Percentiles rank a stretch among this genome's conserved stretches.
phyloP scores from a whole-genome alignment of 441 rosid genomes.

The Populus trichocarpa region DNA sequence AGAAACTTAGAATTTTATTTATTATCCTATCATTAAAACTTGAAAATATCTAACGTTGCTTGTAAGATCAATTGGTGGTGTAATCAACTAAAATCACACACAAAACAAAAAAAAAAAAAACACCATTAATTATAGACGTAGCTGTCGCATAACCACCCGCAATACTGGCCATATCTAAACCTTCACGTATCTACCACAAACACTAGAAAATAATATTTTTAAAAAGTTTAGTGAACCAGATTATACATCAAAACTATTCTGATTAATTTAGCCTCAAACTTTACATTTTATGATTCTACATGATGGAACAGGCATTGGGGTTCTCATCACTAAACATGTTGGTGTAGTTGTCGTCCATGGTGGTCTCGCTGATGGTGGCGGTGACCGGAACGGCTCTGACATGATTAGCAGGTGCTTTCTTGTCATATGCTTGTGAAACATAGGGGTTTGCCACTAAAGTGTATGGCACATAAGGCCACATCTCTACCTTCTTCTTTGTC shows the following conservation, averaged over 20 bases:
- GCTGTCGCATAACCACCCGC: slow-evolving; percentile 3
- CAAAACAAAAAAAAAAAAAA: neutral
- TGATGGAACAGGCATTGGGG: slow-evolving; percentile 70
- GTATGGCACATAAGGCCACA: slow-evolving; percentile 91
- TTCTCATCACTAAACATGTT: slow-evolving; percentile 76
- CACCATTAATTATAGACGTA: neutral
- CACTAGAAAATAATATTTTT: neutral
- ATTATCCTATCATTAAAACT: too few species aligned
- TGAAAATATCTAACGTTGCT: too few species aligned
- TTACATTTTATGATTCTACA: slow-evolving; percentile 34
- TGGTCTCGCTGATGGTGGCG: slow-evolving; percentile 52
- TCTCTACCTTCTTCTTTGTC: slow-evolving; percentile 82
- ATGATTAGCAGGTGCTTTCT: slow-evolving; percentile 83
- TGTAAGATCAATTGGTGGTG: too few species aligned
- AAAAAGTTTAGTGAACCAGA: neutral
- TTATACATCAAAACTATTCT: neutral
- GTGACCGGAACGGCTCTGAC: slow-evolving; percentile 52
- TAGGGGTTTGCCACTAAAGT: slow-evolving; percentile 64
- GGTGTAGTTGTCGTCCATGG: slow-evolving; percentile 51
- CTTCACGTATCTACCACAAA: neutral
- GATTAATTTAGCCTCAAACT: neutral
- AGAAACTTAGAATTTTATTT: too few species aligned
- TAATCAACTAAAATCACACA: too few species aligned
- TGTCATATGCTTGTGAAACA: slow-evolving; percentile 77
- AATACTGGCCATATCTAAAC: neutral